Evolutionary conservation across 2,329 filamentous ascomycete species (phyloP), one percentile per base, ranked within the genome.

Genomic region (Claviceps pazoutovae): DNA sequence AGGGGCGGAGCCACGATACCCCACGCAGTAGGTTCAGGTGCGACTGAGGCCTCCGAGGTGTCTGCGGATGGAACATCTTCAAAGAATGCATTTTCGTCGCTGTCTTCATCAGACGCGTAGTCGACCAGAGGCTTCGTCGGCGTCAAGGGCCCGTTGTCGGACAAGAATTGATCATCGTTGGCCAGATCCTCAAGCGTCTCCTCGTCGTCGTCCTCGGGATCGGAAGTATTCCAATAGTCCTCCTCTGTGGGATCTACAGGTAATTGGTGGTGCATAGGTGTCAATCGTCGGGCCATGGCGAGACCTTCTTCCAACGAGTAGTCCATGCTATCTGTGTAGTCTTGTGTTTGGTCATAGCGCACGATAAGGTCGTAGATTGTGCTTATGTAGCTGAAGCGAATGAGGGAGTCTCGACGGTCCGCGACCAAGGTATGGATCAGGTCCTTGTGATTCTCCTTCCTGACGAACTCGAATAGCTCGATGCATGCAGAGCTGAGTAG

Each of bases 81-180:
- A 44, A 78, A 71, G 61, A 83, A 82, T 66, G 84, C 82, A 13
- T 63, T 64, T 39, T 71, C 70, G 8, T 71, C 70, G 7, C 60
- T 80, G n/a, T 93, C 88, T 54, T 96, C 91, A 58, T 96, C 90
- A 39, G 94, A 94, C 0, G 84, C 81, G 63, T 98, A 98, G 64
- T 95, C 88, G 37, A 98, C 93, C 21, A 97, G 71, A 1, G 86
- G 86, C 62, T 84, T 88, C 8, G 78, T 67, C 1, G 82, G 74
- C 19, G 80, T 79, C 14, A 76, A 56, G n/a, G 62, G 75, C 23
- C 82, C 86, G 58, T 89, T 90, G 6, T 73, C 66, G 11, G 73
- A 58, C 3, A 66, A 8, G 60, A 58, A 53, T 62, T 69, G 51
- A 61, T 30, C 26, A 11, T 30, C 64, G 34, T 19, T 47, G 45